phyloP scores from a whole-genome alignment of 164 flowering plant species.

The Dillenia suffruticosa region DNA sequence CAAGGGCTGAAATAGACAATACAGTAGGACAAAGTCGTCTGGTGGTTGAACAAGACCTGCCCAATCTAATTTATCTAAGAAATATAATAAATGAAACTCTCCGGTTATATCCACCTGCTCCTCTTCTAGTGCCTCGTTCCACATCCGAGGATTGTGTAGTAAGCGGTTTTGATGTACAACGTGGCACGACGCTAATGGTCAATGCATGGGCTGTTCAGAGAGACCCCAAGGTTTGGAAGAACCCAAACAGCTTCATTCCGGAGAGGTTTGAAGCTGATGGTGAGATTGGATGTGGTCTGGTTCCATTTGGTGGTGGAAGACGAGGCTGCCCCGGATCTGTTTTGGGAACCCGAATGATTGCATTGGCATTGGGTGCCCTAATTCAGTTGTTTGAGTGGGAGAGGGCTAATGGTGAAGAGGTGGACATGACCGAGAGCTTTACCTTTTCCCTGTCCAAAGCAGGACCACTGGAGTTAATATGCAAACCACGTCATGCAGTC shows the following conservation, averaged over 20 bases:
- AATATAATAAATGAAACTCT: constrained; percentile 23
- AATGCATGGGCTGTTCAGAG: constrained; percentile 32
- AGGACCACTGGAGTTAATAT: constrained; percentile 19
- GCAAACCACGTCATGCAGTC: constrained; percentile 5
- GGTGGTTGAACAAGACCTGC: constrained; percentile 18
- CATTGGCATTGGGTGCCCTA: constrained; percentile 18
- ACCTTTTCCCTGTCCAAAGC: constrained; percentile 17
- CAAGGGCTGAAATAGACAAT: constrained; percentile 15
- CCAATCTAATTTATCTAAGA: constrained; percentile 18
- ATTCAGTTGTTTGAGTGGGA: constrained; percentile 33
- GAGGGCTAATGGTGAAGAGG: constrained; percentile 7
- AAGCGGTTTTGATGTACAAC: constrained; percentile 20
- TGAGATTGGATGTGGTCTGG: constrained; percentile 11
- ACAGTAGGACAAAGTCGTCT: constrained; percentile 9
- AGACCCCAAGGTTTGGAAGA: constrained; percentile 28
- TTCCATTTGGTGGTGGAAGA: constrained; percentile 13
- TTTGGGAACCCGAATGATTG: constrained; percentile 15
- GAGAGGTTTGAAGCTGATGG: constrained; percentile 20
- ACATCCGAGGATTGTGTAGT: constrained; percentile 16
- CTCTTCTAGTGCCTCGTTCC: constrained; percentile 19
- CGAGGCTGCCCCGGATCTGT: constrained; percentile 28
- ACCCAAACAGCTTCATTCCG: constrained; percentile 26
- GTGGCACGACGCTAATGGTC: constrained; percentile 20
- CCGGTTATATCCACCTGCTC: constrained; percentile 18
- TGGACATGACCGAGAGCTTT: constrained; percentile 17